A percentile compares a stretch with the other conserved stretches of the same genome.
Conservation (phyloP, 306 rosid genomes). For the Spatholobus suberectus region DNA sequence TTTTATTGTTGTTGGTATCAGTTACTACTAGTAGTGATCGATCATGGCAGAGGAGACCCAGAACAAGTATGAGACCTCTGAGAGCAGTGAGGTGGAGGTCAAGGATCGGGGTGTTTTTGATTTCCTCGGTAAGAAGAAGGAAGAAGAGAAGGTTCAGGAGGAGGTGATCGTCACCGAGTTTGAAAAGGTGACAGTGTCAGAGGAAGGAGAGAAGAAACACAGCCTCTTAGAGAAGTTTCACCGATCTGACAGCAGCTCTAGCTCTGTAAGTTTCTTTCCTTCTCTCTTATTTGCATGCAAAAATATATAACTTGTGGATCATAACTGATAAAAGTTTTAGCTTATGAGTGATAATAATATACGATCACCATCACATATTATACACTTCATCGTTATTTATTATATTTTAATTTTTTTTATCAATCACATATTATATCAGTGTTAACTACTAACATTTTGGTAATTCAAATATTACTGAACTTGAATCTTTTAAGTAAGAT, state of each 20-base stretch:
- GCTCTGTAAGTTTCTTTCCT: conserved; percentile 52
- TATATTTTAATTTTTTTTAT: no score
- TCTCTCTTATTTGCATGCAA: neutral
- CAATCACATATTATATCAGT: no score
- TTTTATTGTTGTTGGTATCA: no score
- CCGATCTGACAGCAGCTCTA: conserved; percentile 54
- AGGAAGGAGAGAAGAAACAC: conserved; percentile 53
- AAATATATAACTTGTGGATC: neutral
- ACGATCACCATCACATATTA: no score
- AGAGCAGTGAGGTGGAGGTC: conserved; percentile 50
- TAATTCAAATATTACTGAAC: no score
- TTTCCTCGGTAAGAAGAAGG: conserved; percentile 64
- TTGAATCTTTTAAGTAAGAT: no score
- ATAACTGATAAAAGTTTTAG: no score
- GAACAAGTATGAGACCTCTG: conserved; percentile 52
- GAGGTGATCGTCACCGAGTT: conserved; percentile 48
- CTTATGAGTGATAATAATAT: no score
- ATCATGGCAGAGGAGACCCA: conserved; percentile 75
- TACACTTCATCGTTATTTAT: no score
- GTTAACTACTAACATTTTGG: no score
- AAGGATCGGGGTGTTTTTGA: conserved; percentile 79
- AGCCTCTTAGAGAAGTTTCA: conserved; percentile 54
- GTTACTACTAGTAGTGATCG: no score
- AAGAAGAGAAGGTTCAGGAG: conserved; percentile 51
- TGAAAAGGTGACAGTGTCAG: conserved; percentile 52